phyloP scores from a whole-genome alignment of 2,329 filamentous ascomycete genomes.

The Fusarium subtropicale region DNA sequence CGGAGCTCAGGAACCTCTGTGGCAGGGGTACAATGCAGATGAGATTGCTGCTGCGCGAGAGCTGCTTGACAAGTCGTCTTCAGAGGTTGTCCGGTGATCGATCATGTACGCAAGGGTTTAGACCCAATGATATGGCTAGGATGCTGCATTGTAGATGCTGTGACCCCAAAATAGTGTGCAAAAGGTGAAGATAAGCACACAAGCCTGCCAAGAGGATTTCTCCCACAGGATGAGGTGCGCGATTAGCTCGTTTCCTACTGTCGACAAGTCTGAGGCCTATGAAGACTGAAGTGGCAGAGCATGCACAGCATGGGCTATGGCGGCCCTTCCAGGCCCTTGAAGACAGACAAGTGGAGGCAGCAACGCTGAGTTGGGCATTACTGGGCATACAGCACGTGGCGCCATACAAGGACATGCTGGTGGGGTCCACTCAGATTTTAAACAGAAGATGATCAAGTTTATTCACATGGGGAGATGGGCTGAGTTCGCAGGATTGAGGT shows the following conservation, averaged over 20 bases:
- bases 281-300: conserved; percentile 21
- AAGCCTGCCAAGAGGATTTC: conserved; percentile 17
- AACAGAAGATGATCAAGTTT: conserved; percentile 37
- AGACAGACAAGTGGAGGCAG: conserved; percentile 27
- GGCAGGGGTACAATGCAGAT: conserved; percentile 77
- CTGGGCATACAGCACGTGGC: conserved; percentile 45
- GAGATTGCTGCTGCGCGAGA: conserved; percentile 79
- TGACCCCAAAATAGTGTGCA: conserved; percentile 28
- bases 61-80: conserved; percentile 68
- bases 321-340: conserved; percentile 11
- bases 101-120: conserved; percentile 15
- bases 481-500: conserved; percentile 7
- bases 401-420: conserved; percentile 45
- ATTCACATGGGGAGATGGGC: conserved; percentile 21
- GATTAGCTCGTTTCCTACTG: conserved; percentile 25
- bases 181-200: conserved; percentile 21
- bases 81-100: conserved; percentile 57
- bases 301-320: conserved; percentile 18
- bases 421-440: conserved; percentile 35
- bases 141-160: conserved; percentile 21
- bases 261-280: conserved; percentile 1
- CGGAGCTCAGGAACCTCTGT: conserved; percentile 70
- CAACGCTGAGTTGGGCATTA: conserved; percentile 40
- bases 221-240: conserved; percentile 17
- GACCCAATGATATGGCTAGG: conserved; percentile 23